Conservation (phyloP, 257 asterid species). For the Lantana camara region DNA sequence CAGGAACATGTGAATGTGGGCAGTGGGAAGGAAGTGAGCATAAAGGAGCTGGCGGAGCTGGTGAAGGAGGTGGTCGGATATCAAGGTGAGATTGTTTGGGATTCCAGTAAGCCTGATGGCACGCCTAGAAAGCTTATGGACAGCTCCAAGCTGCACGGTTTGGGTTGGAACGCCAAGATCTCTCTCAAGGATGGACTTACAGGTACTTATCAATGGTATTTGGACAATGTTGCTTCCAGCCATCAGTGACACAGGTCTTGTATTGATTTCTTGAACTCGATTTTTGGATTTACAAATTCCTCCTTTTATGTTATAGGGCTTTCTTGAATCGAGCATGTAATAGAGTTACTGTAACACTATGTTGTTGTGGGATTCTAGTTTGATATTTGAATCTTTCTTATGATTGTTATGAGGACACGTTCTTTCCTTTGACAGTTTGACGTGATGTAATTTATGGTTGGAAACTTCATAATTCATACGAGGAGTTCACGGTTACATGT, state of each 20-base stretch:
- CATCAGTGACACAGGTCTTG: slow-evolving; percentile 39
- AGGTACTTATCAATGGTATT: slow-evolving; percentile 77
- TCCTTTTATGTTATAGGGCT: too few relatives aligned
- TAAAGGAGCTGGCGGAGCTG: slow-evolving; percentile 82
- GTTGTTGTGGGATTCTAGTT: too few relatives aligned
- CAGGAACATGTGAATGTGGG: slow-evolving; percentile 92
- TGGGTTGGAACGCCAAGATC: slow-evolving; percentile 89
- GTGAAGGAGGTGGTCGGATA: slow-evolving; percentile 90
- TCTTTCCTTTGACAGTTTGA: too few relatives aligned
- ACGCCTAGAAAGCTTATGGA: slow-evolving; percentile 98
- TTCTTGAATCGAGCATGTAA: too few relatives aligned
- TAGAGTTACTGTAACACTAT: too few relatives aligned
- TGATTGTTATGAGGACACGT: too few relatives aligned
- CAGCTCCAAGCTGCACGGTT: slow-evolving; percentile 66
- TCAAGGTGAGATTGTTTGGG: slow-evolving; percentile 84
- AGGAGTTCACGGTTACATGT: too few relatives aligned
- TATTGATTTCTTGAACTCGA: too few relatives aligned
- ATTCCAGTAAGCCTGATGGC: slow-evolving; percentile 85
- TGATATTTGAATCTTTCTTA: too few relatives aligned
- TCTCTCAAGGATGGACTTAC: slow-evolving; percentile 72
- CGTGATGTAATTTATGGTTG: too few relatives aligned
- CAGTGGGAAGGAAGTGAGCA: slow-evolving; percentile 87
- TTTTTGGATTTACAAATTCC: too few relatives aligned
- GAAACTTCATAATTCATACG: too few relatives aligned
- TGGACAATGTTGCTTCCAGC: slow-evolving; percentile 58